phyloP scores from a whole-genome alignment of 805 yeast genomes.

The Yueomyces sp. region DNA sequence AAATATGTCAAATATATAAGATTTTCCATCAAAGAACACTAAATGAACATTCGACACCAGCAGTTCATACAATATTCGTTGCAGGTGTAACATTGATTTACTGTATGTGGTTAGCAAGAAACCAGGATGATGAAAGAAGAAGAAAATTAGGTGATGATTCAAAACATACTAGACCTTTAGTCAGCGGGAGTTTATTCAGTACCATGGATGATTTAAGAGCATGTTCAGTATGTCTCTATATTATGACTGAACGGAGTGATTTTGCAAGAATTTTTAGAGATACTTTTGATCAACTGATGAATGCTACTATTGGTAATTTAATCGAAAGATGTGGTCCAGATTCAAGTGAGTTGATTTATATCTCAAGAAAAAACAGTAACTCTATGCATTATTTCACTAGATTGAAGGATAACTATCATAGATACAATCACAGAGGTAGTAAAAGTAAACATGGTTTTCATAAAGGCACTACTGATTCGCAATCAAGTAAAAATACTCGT shows the following conservation, averaged over 20 bases:
- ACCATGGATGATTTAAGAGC: conserved; percentile 53
- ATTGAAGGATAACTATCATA: no score
- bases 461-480: no score
- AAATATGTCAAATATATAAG: conserved; percentile 49
- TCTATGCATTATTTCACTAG: no score
- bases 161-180: conserved; percentile 46
- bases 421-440: no score
- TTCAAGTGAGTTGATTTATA: conserved; percentile 40
- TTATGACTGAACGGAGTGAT: conserved; percentile 52
- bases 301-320: conserved; percentile 49
- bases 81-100: conserved; percentile 58
- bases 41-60: conserved; percentile 50
- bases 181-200: conserved; percentile 38
- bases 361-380: neutral
- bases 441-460: no score
- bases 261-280: conserved; percentile 51
- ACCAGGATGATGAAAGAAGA: conserved; percentile 44
- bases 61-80: conserved; percentile 53
- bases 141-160: conserved; percentile 41
- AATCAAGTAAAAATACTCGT: neutral
- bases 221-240: conserved; percentile 50
- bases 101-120: conserved; percentile 54
- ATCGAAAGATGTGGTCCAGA: conserved; percentile 53
- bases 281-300: conserved; percentile 53
- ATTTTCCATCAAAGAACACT: conserved; percentile 51